Evolutionary conservation across 2,329 filamentous ascomycete species (phyloP).

Genomic region (Colletotrichum tropicale): DNA sequence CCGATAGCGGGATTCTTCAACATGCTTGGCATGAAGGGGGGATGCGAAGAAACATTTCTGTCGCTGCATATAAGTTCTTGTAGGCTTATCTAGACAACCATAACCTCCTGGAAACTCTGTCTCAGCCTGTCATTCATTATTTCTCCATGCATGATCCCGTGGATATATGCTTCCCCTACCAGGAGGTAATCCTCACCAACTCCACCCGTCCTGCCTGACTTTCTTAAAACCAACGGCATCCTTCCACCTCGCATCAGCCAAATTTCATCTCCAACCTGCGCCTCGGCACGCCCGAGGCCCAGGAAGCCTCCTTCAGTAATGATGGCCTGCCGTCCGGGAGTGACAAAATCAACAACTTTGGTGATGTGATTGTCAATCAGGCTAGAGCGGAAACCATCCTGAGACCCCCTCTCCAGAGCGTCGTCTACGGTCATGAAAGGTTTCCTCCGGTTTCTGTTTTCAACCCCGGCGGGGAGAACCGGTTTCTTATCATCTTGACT

Average conservation of each 20-base stretch:
- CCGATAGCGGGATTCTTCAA: background rate
- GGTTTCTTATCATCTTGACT: background rate
- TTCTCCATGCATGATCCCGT: constrained; percentile 6
- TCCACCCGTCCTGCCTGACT: background rate
- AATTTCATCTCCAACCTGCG: background rate
- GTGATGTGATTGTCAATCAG: background rate
- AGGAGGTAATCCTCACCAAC: background rate
- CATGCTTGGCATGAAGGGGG: background rate
- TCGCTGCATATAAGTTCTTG: background rate
- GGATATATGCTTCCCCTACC: background rate
- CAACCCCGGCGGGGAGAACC: background rate
- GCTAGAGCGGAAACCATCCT: background rate
- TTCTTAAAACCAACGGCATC: background rate
- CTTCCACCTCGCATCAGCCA: constrained; percentile 1
- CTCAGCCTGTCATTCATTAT: background rate
- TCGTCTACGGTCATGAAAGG: background rate
- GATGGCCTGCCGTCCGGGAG: background rate
- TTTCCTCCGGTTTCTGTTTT: background rate
- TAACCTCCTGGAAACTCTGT: background rate
- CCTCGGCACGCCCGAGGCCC: background rate
- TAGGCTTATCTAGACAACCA: background rate
- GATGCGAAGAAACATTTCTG: background rate
- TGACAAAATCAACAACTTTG: background rate
- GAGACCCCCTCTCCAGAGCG: background rate
- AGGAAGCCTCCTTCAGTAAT: background rate